Evolutionary conservation across 306 rosid genomes (phyloP), one percentile per base, ranked within the genome.

Genomic region (Albizia julibrissin): DNA sequence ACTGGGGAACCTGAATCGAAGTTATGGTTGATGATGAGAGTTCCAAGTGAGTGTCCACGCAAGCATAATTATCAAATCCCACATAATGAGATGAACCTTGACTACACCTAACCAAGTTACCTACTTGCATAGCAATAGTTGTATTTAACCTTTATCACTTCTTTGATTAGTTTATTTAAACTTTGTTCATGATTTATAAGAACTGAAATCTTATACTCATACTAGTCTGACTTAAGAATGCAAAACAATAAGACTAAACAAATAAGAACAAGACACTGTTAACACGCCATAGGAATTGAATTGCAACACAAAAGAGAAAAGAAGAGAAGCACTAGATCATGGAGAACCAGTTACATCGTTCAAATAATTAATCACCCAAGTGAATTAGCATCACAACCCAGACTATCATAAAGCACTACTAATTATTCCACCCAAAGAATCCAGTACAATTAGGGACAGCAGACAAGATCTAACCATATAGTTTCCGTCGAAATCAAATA

Each of bases 391-490:
- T 31, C 75, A 74, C 69, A 79, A 75, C 68, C 27, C 65, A 22
- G 65, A 58, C 31, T 58, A 58, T 22, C 65, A n/a, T 22, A 10
- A 69, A 80, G 74, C 69, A 83, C 77, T 26, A 43, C 50, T 7
- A 50, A 59, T 33, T 58, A 26, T 76, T 29, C 15, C 22, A 39
- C 43, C 58, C 74, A 81, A 40, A 56, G 33, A 68, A 75, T 74
- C 58, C 50, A 78, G 44, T 61, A 58, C 34, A 78, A 59, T 21
- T 16, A 79, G 49, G 29, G 43, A 50, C 39, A 22, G 21, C 43
- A 52, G 70, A 50, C 34, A 78, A 47, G 80, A 87, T 83, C 88
- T 70, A 78, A 71, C 39, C 75, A 59, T 44, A 74, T 2, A 58
- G 15, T 27, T 56, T 77, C 39, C 75, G 83, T 79, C 59, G 42